Base-by-base conservation (phyloP, 1,139 yeast species). In the Yamadazyma triangularis region DNA sequence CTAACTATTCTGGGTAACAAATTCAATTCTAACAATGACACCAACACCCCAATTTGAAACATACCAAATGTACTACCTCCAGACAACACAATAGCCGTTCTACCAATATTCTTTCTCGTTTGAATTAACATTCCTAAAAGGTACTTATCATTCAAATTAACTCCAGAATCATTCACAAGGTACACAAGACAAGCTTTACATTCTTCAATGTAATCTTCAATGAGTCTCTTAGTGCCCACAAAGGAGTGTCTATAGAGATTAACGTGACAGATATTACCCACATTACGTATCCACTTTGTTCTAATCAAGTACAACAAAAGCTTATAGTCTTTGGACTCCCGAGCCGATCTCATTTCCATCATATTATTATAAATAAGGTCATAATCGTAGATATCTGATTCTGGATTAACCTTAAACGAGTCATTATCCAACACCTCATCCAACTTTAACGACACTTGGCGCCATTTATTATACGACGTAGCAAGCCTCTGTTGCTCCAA, bases 11-110 rank as follows among this genome's bases (percentile, higher is more conserved):
- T 69, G 0, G 99, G 99, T 25, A 91, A 61, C 21, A 89, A 64
- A 32, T 81, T 78, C 28, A 75, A 72, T 44, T 85, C 93, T 29
- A 82, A 60, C 25, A 91, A 65, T 6, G 93, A 84, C 4, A 88
- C 77, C 32, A 89, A 64, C 0, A 91, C 96, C 0, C 99, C 99
- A 34, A 88, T 83, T 45, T 91, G 98, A 42, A 89, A 78, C 31
- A 89, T 64, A 0, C 97, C 98, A 61, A 91, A 84, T 3, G 95
- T 84, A 10, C 95, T 89, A 1, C 99, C 99, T 2, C 99, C 99
- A 28, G 95, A 82, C 31, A 91, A 69, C 19, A 93, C 87, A 28
- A 91, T 63, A 0, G 97, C 98, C 0, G 97, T 89, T 34, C 96
- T 67, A 1, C 99, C 99, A 35, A 86, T 86, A 44, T 89, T 86